Evolutionary conservation across 345 rosid species (phyloP).

Genomic region (Arabis alpina): DNA sequence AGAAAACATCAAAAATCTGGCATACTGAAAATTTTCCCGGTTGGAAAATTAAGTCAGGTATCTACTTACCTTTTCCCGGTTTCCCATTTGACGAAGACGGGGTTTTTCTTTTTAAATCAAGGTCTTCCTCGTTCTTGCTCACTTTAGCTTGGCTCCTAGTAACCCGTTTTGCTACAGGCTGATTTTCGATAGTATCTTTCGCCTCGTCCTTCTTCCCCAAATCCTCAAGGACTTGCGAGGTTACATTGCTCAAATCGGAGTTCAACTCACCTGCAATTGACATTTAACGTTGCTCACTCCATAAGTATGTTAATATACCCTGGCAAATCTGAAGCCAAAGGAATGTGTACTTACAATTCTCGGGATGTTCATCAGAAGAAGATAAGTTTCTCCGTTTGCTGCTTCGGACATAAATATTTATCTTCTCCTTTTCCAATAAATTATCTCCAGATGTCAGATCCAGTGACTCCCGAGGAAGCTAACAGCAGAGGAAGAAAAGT

Average conservation of each 20-base stretch:
- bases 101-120: background rate
- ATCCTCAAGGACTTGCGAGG: constrained; percentile 20
- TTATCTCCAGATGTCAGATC: constrained; percentile 16
- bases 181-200: constrained; percentile 23
- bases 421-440: constrained; percentile 22
- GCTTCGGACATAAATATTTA: constrained; percentile 2
- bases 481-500: background rate
- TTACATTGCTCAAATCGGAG: constrained; percentile 9
- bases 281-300: constrained; percentile 16
- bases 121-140: constrained; percentile 12
- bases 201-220: constrained; percentile 20
- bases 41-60: background rate
- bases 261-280: constrained; percentile 28
- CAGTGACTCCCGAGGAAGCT: constrained; percentile 20
- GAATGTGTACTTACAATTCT: constrained; percentile 21
- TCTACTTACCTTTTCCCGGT: constrained; percentile 24
- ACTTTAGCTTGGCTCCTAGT: constrained; percentile 47
- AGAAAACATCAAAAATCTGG: background rate
- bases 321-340: background rate
- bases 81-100: constrained; percentile 8
- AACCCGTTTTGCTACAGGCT: constrained; percentile 21
- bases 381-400: constrained; percentile 28
- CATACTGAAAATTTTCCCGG: background rate
- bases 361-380: constrained; percentile 32
- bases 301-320: background rate